These are phyloP conservation scores for Dioscorea cayenensis DNA, from an alignment of 116 monocot species.

Conservation along the genomic window DNA sequence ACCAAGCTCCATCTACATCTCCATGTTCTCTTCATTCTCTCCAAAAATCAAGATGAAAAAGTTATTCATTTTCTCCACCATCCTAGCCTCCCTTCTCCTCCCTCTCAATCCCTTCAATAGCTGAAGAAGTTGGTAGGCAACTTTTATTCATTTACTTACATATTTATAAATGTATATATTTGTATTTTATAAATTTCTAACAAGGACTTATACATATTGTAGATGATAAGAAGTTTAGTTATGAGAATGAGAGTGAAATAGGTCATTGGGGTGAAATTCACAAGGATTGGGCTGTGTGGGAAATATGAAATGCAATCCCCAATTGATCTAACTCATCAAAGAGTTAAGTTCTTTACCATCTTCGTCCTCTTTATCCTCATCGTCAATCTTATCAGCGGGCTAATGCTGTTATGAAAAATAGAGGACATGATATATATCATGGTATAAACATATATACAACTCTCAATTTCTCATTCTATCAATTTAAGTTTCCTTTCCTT, in stretches of 20 bases:
- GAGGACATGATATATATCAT: slow-evolving; percentile 60
- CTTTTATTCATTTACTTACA: no score
- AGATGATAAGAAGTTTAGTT: slow-evolving; percentile 42
- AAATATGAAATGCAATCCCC: slow-evolving; percentile 49
- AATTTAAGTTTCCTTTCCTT: neutral
- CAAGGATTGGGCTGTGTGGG: slow-evolving; percentile 33
- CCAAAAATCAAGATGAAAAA: no score
- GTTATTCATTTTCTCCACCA: no score
- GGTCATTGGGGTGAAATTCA: slow-evolving; percentile 51
- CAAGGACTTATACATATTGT: neutral
- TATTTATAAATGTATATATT: neutral
- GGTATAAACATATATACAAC: slow-evolving; percentile 14
- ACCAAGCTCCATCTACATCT: no score
- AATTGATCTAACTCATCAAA: slow-evolving; percentile 29
- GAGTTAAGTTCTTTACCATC: slow-evolving; percentile 15
- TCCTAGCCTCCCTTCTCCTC: neutral
- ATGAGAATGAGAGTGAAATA: slow-evolving; percentile 13
- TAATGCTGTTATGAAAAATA: slow-evolving; percentile 36
- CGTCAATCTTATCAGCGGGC: slow-evolving; percentile 25
- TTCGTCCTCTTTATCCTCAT: slow-evolving; percentile 24
- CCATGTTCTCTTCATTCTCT: no score
- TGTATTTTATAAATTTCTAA: neutral
- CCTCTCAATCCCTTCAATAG: neutral
- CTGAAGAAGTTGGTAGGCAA: no score
- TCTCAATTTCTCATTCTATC: no score